Evolutionary conservation across 2,329 filamentous ascomycete species (phyloP).

Genomic region (Cryphonectria nitschkei): DNA sequence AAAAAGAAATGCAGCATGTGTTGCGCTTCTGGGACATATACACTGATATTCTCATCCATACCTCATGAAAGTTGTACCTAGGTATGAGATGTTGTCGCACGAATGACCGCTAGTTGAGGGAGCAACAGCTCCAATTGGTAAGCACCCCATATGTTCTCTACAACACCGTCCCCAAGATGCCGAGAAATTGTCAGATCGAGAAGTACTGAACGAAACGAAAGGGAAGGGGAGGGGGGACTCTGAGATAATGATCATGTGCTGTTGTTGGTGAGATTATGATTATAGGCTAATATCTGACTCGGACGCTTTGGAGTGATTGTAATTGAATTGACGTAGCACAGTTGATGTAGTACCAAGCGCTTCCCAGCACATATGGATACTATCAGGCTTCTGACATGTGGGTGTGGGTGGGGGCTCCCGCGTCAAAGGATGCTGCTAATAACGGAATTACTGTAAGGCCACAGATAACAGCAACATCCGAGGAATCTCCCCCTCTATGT

Average conservation of each 20-base stretch:
- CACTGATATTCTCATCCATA: background rate
- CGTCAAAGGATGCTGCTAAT: background rate
- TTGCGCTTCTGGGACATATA: background rate
- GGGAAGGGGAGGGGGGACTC: too few species aligned
- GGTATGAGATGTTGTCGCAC: background rate
- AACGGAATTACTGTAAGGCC: background rate
- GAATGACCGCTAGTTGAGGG: background rate
- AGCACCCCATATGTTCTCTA: background rate
- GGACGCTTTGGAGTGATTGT: background rate
- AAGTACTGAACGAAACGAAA: background rate
- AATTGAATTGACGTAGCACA: background rate
- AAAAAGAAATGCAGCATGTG: background rate
- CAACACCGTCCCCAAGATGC: background rate
- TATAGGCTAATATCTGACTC: background rate
- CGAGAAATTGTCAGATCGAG: background rate
- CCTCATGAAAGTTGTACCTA: background rate
- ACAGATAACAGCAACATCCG: background rate
- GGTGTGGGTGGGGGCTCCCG: background rate
- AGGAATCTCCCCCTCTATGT: too few species aligned
- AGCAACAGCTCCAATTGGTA: background rate
- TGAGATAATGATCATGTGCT: background rate
- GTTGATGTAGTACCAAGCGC: background rate
- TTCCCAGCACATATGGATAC: background rate
- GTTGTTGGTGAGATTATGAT: background rate
- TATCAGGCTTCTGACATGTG: background rate